Percentiles rank a stretch among this genome's conserved stretches.
These are phyloP conservation scores for Cladorrhinum sp. DNA, from an alignment of 2,329 filamentous ascomycete genomes.

Conservation along the genomic window DNA sequence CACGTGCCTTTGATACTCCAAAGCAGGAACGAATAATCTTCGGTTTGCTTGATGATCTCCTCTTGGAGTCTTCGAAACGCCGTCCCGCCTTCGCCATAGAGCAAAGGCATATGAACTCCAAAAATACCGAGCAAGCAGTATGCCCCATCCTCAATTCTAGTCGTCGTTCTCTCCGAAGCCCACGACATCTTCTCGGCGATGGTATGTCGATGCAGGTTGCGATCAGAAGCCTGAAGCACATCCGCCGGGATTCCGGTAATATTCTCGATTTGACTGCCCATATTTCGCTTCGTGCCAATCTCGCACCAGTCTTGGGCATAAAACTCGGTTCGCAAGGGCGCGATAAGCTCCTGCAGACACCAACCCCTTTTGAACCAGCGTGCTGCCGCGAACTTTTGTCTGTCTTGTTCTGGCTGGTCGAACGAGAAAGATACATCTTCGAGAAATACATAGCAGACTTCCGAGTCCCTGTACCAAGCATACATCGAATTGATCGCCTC, in stretches of 20 bases:
- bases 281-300: neutral
- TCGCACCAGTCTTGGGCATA: neutral
- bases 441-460: neutral
- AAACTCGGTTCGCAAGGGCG: neutral
- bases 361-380: neutral
- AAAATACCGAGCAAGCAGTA: neutral
- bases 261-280: neutral
- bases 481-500: slow-evolving; percentile 12
- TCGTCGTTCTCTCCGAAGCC: neutral
- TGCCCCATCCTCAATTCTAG: slow-evolving; percentile 1
- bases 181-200: slow-evolving; percentile 27
- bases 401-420: too few species aligned
- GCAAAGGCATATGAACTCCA: neutral
- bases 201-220: neutral
- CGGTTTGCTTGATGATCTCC: slow-evolving; percentile 1
- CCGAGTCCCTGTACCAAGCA: neutral
- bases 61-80: neutral
- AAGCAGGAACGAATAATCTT: neutral
- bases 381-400: neutral
- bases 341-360: neutral
- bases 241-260: neutral
- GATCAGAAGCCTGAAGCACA: neutral
- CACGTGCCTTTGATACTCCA: neutral
- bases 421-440: neutral
- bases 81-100: neutral